Conservation (phyloP, 257 asterid genomes). For the Nicotiana tabacum region DNA sequence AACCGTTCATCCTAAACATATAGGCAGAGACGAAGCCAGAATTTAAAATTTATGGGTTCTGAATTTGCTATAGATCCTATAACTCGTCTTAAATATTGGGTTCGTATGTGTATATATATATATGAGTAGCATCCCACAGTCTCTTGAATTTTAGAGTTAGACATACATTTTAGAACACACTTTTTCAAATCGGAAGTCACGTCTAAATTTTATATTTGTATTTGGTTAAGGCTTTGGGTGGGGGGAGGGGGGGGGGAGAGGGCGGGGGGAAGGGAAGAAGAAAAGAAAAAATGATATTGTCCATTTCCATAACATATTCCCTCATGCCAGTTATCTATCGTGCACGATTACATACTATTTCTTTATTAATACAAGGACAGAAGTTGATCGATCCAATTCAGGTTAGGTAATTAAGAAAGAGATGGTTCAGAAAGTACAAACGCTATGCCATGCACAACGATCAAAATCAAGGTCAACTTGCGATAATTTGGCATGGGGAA, state of each 20-base stretch:
- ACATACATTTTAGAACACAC: not conserved
- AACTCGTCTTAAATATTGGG: no score
- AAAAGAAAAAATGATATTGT: not conserved
- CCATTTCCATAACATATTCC: not conserved
- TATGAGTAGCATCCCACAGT: not conserved
- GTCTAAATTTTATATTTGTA: not conserved
- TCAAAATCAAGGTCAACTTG: conserved; percentile 18
- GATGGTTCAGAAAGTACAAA: not conserved
- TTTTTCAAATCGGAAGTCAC: not conserved
- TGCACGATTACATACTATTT: not conserved
- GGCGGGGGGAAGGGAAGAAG: no score
- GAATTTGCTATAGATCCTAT: no score
- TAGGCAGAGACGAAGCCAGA: no score
- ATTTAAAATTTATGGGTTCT: no score
- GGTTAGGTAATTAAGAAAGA: not conserved
- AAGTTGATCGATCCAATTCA: conserved; percentile 4
- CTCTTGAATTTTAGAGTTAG: not conserved
- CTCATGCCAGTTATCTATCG: not conserved
- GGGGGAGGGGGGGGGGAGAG: no score
- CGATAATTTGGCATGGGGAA: not conserved
- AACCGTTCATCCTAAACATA: not conserved
- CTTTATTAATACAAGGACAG: not conserved
- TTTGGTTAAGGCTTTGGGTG: no score
- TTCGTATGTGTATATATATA: no score
- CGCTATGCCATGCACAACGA: not conserved